Conservation (phyloP, 169 alveolate genomes). For the Miamiensis avidus region DNA sequence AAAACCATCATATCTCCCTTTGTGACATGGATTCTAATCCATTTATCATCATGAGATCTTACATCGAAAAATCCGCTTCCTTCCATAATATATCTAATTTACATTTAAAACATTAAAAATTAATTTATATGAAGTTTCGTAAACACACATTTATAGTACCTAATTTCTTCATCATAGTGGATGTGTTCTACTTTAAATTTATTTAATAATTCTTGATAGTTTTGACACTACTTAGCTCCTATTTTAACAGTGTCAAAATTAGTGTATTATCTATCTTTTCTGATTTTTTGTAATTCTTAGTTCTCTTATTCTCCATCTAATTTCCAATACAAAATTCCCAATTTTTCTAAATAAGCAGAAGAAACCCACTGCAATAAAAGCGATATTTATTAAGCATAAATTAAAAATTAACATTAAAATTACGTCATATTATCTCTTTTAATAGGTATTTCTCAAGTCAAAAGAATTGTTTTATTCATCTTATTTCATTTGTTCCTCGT, state of each 20-base stretch:
- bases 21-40: slow-evolving; percentile 20
- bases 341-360: not conserved
- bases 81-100: not conserved
- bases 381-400: too few relatives aligned
- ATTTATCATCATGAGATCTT: slow-evolving; percentile 20
- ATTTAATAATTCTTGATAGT: slow-evolving; percentile 7
- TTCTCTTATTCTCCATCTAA: slow-evolving; percentile 20
- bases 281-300: not conserved
- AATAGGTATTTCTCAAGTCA: slow-evolving; percentile 10
- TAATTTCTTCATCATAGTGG: slow-evolving; percentile 27
- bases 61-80: slow-evolving; percentile 28
- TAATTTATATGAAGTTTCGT: too few relatives aligned
- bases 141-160: not conserved
- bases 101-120: too few relatives aligned
- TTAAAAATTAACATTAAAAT: too few relatives aligned
- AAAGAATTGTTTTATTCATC: not conserved
- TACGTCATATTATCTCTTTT: not conserved
- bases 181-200: slow-evolving; percentile 17
- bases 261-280: slow-evolving; percentile 11
- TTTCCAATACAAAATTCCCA: slow-evolving; percentile 21
- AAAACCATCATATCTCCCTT: slow-evolving; percentile 27
- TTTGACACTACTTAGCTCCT: not conserved
- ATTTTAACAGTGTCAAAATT: slow-evolving; percentile 3
- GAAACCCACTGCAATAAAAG: not conserved
- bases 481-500: not conserved